These are phyloP conservation scores for Mortierella sp. DNA, from an alignment of 371 early-diverging fungal species.

Conservation along the genomic window DNA sequence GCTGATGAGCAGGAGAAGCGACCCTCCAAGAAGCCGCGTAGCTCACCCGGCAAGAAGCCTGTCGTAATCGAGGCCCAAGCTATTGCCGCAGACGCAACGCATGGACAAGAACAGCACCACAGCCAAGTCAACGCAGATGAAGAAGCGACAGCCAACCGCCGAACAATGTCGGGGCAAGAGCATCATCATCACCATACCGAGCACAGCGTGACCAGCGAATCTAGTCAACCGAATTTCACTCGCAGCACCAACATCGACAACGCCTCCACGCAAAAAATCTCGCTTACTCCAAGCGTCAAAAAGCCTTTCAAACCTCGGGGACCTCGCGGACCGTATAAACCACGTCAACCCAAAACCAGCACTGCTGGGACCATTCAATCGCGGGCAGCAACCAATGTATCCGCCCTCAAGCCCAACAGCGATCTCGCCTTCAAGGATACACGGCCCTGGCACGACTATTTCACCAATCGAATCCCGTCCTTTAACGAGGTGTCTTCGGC, in stretches of 20 bases:
- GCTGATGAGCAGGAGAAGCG: not conserved
- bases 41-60: not conserved
- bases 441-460: not conserved
- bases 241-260: not conserved
- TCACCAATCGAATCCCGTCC: not conserved
- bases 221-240: not conserved
- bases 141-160: not conserved
- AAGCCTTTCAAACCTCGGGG: not conserved
- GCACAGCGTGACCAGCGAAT: not conserved
- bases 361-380: not conserved
- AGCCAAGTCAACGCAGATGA: not conserved
- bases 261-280: not conserved
- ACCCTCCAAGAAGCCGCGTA: not conserved
- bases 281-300: not conserved
- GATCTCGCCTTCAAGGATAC: not conserved
- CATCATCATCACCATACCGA: not conserved
- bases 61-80: not conserved
- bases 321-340: not conserved
- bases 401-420: not conserved
- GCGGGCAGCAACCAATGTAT: not conserved
- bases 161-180: not conserved
- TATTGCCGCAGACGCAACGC: not conserved
- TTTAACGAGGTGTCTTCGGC: not conserved
- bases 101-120: not conserved
- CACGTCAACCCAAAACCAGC: not conserved